Conservation (phyloP, 176 grass and related monocot genomes). For the Oryza nivara region DNA sequence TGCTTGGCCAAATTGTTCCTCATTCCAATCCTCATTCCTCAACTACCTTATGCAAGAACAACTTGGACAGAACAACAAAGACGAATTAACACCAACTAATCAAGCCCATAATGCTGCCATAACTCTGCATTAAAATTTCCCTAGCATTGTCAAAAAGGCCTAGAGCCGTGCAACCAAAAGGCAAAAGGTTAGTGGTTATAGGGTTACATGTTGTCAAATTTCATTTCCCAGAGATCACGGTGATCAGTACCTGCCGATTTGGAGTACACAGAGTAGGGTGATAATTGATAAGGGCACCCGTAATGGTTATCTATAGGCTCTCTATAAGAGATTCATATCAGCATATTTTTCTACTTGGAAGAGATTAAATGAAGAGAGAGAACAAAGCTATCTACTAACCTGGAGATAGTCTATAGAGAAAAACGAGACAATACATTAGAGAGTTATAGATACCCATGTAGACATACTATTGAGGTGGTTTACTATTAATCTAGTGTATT, state of each 20-base stretch:
- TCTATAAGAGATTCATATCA: too few species aligned
- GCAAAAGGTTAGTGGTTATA: background rate
- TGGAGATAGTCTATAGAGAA: too few species aligned
- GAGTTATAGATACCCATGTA: too few species aligned
- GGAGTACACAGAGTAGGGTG: background rate
- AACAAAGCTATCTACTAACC: too few species aligned
- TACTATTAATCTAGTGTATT: too few species aligned
- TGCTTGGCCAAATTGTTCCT: constrained; percentile 13
- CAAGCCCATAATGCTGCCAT: background rate
- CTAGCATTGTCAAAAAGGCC: background rate
- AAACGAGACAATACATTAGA: too few species aligned
- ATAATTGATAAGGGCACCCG: background rate
- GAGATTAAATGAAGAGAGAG: too few species aligned
- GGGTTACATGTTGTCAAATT: background rate
- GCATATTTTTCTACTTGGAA: too few species aligned
- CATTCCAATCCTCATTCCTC: background rate
- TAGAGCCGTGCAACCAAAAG: constrained; percentile 23
- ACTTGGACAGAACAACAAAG: background rate
- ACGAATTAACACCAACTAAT: background rate
- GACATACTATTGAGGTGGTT: too few species aligned
- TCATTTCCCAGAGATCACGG: background rate
- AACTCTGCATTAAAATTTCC: background rate
- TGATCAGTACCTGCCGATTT: background rate
- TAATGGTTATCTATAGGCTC: too few species aligned
- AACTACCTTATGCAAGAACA: constrained; percentile 7